Conservation (phyloP, 1,284 basidiomycete species). For the Rhizopogon parksii region DNA sequence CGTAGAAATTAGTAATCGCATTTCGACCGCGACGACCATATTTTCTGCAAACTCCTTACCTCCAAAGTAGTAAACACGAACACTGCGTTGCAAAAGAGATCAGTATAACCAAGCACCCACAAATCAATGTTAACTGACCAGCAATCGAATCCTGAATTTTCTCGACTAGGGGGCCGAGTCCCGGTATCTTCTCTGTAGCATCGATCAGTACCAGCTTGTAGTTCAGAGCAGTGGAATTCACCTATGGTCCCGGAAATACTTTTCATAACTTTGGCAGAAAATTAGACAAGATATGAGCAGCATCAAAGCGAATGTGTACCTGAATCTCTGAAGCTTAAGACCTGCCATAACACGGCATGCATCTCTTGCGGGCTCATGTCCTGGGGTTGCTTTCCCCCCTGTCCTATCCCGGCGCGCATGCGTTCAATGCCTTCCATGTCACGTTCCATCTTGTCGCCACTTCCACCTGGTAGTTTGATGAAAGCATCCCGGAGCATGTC, state of each 20-base stretch:
- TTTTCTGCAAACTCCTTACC: slow-evolving; percentile 29
- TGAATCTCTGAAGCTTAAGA: slow-evolving; percentile 80
- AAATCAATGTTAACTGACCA: slow-evolving; percentile 31
- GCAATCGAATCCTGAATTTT: slow-evolving; percentile 76
- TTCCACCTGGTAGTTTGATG: slow-evolving; percentile 56
- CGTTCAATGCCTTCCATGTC: slow-evolving; percentile 74
- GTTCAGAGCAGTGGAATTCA: slow-evolving; percentile 27
- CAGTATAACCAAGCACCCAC: neutral
- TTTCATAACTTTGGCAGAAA: slow-evolving; percentile 56
- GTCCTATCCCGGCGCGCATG: slow-evolving; percentile 52
- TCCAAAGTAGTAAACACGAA: slow-evolving; percentile 80
- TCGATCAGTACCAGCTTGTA: slow-evolving; percentile 1
- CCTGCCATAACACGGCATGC: slow-evolving; percentile 78
- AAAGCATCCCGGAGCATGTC: slow-evolving; percentile 48
- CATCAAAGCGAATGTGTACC: slow-evolving; percentile 30
- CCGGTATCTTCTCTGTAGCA: slow-evolving; percentile 59
- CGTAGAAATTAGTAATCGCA: neutral
- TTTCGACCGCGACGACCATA: neutral
- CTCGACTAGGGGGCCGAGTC: slow-evolving; percentile 66
- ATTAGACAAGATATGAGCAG: neutral
- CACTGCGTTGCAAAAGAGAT: slow-evolving; percentile 32
- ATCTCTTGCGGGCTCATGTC: slow-evolving; percentile 88
- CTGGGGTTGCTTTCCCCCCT: slow-evolving; percentile 58
- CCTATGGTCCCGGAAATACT: slow-evolving; percentile 83
- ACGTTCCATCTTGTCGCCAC: slow-evolving; percentile 52